Conservation (phyloP, 345 rosid species). For the Salix suchowensis region DNA sequence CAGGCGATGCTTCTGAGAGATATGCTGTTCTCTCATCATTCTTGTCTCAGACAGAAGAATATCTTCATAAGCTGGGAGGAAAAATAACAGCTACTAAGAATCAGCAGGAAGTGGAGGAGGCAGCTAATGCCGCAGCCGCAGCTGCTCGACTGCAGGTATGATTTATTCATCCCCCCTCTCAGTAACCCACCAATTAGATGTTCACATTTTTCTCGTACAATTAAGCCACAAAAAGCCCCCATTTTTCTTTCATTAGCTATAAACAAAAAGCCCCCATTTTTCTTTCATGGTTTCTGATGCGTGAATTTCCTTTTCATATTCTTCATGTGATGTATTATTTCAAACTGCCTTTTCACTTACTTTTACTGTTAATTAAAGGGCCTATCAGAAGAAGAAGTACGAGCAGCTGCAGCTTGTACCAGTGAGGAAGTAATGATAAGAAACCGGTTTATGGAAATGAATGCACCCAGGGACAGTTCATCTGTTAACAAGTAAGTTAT, state of each 20-base stretch:
- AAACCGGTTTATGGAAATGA: constrained; percentile 91
- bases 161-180: background rate
- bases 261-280: background rate
- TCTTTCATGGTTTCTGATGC: background rate
- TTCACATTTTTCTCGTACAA: background rate
- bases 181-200: background rate
- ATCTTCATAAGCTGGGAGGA: constrained; percentile 87
- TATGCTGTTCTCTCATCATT: constrained; percentile 92
- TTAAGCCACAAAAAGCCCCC: no score
- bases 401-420: constrained; percentile 91
- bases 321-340: background rate
- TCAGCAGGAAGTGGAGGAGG: constrained; percentile 99
- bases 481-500: constrained; percentile 87
- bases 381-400: constrained; percentile 95
- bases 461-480: constrained; percentile 86
- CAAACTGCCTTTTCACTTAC: constrained; percentile 17
- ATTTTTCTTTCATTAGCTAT: background rate
- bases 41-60: constrained; percentile 96
- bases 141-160: constrained; percentile 91
- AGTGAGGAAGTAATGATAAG: constrained; percentile 97
- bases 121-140: constrained; percentile 85
- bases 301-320: background rate
- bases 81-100: constrained; percentile 91
- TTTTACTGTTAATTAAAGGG: constrained; percentile 53
- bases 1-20: constrained; percentile 95